Evolutionary conservation across 805 yeast genomes (phyloP).

Genomic region (Starmerella bombi): DNA sequence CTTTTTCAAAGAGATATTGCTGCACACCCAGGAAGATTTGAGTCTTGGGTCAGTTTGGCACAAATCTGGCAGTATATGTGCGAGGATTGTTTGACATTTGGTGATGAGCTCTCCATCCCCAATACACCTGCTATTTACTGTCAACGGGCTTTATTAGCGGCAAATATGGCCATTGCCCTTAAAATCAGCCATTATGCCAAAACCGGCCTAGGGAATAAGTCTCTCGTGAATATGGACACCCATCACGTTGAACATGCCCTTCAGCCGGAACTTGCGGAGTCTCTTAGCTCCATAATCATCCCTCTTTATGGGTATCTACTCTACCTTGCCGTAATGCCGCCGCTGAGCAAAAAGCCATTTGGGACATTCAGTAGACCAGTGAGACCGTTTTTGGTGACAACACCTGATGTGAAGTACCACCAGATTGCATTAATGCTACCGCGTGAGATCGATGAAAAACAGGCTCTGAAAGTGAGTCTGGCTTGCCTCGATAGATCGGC

Average conservation of each 20-base stretch:
- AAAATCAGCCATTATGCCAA: conserved; percentile 86
- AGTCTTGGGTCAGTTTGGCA: conserved; percentile 77
- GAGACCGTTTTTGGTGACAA: conserved; percentile 11
- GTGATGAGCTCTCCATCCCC: conserved; percentile 6
- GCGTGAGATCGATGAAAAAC: not conserved
- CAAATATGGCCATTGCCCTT: conserved; percentile 11
- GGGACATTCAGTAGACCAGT: not conserved
- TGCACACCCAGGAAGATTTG: conserved; percentile 55
- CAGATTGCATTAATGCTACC: conserved; percentile 8
- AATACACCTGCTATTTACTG: conserved; percentile 11
- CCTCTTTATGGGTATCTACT: conserved; percentile 9
- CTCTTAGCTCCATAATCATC: not conserved
- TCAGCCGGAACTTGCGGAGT: conserved; percentile 2
- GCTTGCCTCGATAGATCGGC: conserved; percentile 5
- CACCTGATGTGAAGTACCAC: not conserved
- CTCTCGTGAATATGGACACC: not conserved
- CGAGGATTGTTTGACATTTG: conserved; percentile 55
- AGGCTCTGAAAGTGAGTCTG: conserved; percentile 5
- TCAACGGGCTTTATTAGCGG: conserved; percentile 11
- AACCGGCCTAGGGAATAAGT: conserved; percentile 30
- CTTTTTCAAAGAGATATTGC: conserved; percentile 54
- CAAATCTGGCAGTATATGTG: conserved; percentile 64
- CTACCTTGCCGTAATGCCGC: conserved; percentile 11
- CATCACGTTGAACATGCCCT: not conserved
- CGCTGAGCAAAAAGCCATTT: conserved; percentile 6